Conservation (phyloP, 371 early-diverging fungal genomes). For the Choanephora cucurbitarum region DNA sequence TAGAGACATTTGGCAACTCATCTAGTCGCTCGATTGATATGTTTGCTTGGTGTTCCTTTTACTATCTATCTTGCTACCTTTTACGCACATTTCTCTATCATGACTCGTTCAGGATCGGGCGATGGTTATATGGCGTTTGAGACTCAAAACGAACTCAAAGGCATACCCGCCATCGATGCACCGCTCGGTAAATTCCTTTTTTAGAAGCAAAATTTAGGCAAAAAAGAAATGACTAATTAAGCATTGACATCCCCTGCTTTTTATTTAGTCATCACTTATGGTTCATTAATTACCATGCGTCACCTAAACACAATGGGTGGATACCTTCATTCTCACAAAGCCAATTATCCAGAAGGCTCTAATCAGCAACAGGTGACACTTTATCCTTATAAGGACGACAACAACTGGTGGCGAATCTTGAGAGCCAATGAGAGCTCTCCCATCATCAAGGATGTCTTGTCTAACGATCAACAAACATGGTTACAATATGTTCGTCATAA, state of each 20-base stretch:
- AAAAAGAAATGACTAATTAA: no score
- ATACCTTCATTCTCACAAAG: conserved; percentile 89
- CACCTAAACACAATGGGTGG: conserved; percentile 76
- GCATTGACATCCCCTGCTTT: no score
- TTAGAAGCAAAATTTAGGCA: not conserved
- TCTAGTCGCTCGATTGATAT: conserved; percentile 67
- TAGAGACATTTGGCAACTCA: conserved; percentile 65
- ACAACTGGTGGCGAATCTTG: conserved; percentile 84
- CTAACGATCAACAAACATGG: conserved; percentile 42
- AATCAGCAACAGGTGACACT: conserved; percentile 94
- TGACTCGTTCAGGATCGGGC: conserved; percentile 83
- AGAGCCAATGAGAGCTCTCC: conserved; percentile 37
- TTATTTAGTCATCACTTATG: conserved; percentile 72
- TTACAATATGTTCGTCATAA: conserved; percentile 55
- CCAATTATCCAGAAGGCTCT: conserved; percentile 81
- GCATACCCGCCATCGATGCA: conserved; percentile 64
- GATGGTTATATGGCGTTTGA: conserved; percentile 87
- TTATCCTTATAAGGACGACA: conserved; percentile 84
- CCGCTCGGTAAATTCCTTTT: conserved; percentile 26
- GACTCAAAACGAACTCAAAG: conserved; percentile 86
- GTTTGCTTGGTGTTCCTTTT: conserved; percentile 83
- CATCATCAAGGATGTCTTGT: conserved; percentile 21
- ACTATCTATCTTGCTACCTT: conserved; percentile 83
- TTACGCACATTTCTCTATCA: conserved; percentile 82
- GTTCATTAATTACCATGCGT: conserved; percentile 74